Conservation (phyloP, 75 land plant genomes). For the Pinus tabuliformis region DNA sequence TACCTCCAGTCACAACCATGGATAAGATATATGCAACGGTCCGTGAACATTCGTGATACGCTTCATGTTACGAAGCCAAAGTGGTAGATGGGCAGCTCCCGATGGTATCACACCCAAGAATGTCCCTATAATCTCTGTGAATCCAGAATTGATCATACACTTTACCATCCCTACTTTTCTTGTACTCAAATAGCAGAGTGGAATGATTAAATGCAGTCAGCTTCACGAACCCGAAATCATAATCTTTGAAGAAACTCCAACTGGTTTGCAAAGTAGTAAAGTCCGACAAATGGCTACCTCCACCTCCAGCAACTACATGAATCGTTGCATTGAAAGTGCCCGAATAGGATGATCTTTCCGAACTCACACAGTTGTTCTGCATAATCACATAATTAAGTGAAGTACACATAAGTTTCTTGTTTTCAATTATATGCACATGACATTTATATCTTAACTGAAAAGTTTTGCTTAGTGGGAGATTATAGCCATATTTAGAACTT, state of each 20-base stretch:
- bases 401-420: conserved; percentile 40
- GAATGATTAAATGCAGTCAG: conserved; percentile 82
- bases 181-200: conserved; percentile 75
- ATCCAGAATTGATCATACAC: conserved; percentile 76
- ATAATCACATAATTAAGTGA: background rate
- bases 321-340: conserved; percentile 84
- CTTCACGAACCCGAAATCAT: conserved; percentile 74
- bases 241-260: conserved; percentile 70
- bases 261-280: conserved; percentile 33
- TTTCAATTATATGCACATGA: conserved; percentile 58
- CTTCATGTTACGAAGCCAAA: conserved; percentile 19
- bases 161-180: conserved; percentile 69
- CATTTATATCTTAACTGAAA: conserved; percentile 1
- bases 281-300: conserved; percentile 47
- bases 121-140: conserved; percentile 67
- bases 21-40: no score
- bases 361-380: conserved; percentile 71
- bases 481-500: no score
- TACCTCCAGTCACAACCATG: no score
- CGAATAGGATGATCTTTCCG: conserved; percentile 57
- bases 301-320: conserved; percentile 80
- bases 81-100: conserved; percentile 52
- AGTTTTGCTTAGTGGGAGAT: no score
- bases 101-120: conserved; percentile 59
- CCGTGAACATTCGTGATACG: no score